These are phyloP conservation scores for Paramecium bursaria DNA, from an alignment of 73 alveolate genomes.

Conservation along the genomic window DNA sequence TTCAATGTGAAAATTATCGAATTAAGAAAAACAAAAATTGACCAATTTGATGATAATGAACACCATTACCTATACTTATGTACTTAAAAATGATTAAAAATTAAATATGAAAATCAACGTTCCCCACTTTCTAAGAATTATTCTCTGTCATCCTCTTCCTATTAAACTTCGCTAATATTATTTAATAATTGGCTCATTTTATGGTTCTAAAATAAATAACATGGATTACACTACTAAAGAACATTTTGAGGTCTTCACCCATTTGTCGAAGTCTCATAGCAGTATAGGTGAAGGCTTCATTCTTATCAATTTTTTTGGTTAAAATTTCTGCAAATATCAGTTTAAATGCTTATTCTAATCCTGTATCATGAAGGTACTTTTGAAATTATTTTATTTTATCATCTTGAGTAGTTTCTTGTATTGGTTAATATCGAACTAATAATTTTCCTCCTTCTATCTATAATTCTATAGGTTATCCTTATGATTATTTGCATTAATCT, in stretches of 20 bases:
- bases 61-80: conserved; percentile 22
- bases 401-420: conserved; percentile 42
- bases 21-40: neutral
- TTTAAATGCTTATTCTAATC: conserved; percentile 66
- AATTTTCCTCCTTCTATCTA: neutral
- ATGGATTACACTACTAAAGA: no score
- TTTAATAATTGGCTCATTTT: no score
- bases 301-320: conserved; percentile 65
- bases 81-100: no score
- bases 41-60: neutral
- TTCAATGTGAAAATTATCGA: neutral
- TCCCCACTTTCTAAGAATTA: no score
- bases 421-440: neutral
- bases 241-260: no score
- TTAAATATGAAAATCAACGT: no score
- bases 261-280: conserved; percentile 70
- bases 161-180: no score
- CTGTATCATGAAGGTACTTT: conserved; percentile 69
- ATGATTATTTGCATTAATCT: neutral
- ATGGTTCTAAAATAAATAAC: no score
- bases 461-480: neutral
- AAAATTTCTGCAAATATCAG: conserved; percentile 70
- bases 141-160: no score
- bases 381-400: conserved; percentile 47
- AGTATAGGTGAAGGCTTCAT: conserved; percentile 67